Percentiles rank a stretch among this genome's conserved stretches.
phyloP scores from a whole-genome alignment of 108 stramenopile genomes.

The Parietichytrium sp. region DNA sequence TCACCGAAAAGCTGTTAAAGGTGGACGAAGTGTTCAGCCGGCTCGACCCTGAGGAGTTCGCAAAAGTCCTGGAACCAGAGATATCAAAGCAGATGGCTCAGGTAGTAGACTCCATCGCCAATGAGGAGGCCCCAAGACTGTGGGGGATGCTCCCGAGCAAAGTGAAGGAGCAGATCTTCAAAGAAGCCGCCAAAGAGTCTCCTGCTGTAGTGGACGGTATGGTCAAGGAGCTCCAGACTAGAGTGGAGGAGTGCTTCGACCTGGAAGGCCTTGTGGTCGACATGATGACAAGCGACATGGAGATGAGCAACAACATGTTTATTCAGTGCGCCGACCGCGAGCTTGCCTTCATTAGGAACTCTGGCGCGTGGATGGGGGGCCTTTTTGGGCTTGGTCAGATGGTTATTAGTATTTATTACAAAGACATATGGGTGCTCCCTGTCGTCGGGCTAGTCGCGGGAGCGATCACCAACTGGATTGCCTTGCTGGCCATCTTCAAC shows the following conservation, averaged over 20 bases:
- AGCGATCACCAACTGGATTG: slow-evolving; percentile 81
- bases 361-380: slow-evolving; percentile 89
- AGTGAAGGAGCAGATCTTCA: not conserved
- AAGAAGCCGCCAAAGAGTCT: not conserved
- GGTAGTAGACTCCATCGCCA: slow-evolving; percentile 72
- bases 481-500: slow-evolving; percentile 84
- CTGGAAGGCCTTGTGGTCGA: slow-evolving; percentile 80
- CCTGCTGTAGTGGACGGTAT: slow-evolving; percentile 60
- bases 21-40: slow-evolving; percentile 79
- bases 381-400: slow-evolving; percentile 85
- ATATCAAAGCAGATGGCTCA: slow-evolving; percentile 75
- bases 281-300: slow-evolving; percentile 78
- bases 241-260: slow-evolving; percentile 80
- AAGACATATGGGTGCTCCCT: slow-evolving; percentile 74
- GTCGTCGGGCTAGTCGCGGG: slow-evolving; percentile 70
- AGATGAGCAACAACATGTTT: slow-evolving; percentile 82
- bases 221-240: slow-evolving; percentile 75
- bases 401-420: slow-evolving; percentile 75
- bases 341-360: slow-evolving; percentile 78
- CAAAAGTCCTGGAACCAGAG: slow-evolving; percentile 66
- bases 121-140: slow-evolving; percentile 54
- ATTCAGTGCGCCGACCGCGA: slow-evolving; percentile 87
- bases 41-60: slow-evolving; percentile 78
- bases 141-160: not conserved
- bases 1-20: slow-evolving; percentile 79